Conservation (phyloP, 129 eudicot genomes). For the Centaurea solstitialis region DNA sequence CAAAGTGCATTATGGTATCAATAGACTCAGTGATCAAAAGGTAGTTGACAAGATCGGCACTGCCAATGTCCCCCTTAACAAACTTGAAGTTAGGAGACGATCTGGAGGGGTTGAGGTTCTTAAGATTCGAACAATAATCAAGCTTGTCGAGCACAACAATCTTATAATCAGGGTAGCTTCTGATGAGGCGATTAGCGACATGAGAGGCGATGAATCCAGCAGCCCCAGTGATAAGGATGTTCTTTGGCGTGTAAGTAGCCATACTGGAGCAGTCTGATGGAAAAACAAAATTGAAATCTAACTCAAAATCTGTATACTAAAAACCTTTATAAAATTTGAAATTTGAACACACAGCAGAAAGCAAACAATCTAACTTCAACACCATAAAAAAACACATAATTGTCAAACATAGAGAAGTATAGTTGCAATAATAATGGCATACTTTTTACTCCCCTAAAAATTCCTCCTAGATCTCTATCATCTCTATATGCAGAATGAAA, state of each 20-base stretch:
- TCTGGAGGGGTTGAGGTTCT: slow-evolving; percentile 75
- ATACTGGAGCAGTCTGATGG: slow-evolving; percentile 42
- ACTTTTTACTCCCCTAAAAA: too few relatives aligned
- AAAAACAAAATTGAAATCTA: slow-evolving; percentile 18
- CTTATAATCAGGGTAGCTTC: slow-evolving; percentile 93
- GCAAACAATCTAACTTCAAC: slow-evolving; percentile 13
- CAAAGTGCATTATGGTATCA: slow-evolving; percentile 98
- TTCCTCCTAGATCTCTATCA: too few relatives aligned
- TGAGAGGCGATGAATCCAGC: slow-evolving; percentile 98
- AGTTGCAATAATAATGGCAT: too few relatives aligned
- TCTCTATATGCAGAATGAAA: neutral
- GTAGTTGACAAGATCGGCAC: slow-evolving; percentile 95
- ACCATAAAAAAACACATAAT: slow-evolving; percentile 9
- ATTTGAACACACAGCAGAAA: neutral
- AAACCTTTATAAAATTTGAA: neutral
- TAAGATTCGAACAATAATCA: slow-evolving; percentile 90
- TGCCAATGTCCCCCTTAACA: slow-evolving; percentile 92
- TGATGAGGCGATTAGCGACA: slow-evolving; percentile 89
- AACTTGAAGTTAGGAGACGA: slow-evolving; percentile 87
- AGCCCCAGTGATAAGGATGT: slow-evolving; percentile 94
- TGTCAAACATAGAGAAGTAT: too few relatives aligned
- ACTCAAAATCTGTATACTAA: slow-evolving; percentile 5
- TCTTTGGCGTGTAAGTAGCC: slow-evolving; percentile 83
- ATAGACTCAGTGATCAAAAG: slow-evolving; percentile 85
- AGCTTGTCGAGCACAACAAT: slow-evolving; percentile 99